Base-by-base conservation (phyloP, 768 basidiomycete genomes). In the Suillus luteus region DNA sequence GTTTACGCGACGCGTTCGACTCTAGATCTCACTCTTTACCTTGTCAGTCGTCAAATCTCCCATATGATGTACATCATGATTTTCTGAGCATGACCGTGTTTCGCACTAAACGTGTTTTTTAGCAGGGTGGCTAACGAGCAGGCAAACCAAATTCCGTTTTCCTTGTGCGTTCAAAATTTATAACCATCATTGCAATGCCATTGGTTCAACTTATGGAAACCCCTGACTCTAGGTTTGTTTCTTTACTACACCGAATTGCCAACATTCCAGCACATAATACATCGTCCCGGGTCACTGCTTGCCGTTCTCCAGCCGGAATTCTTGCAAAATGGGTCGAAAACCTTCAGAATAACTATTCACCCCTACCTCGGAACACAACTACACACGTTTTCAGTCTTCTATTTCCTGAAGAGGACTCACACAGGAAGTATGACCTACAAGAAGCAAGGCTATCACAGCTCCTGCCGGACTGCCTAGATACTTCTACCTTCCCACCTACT, bases 321-420 rank as follows among this genome's bases (percentile, higher is more conserved):
- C 79, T 84, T 49, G 66, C 66, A 2, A 76, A 71, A 55, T 89
- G 86, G 86, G 70, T 81, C 22, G 65, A 69, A 2, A 70, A 73
- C 14, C 74, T 89, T 38, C 80, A 73, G 62, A 66, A 55, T n/a
- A 67, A 72, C 17, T 85, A 81, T 69, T 70, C 75, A 14, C 84
- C 86, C 15, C 73, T 89, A 24, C 83, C 85, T 0, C 70, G 72
- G 0, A 81, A 83, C 5, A 87, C 86, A 0, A 85, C 87, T 10
- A 78, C 81, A 15, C 81, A 82, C 6, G 75, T 93, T 37, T 88
- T 96, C 69, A 84, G 86, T 8, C 75, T 95, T 5, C 77, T 96
- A n/a, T 96, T 95, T 70, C 94, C 95, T 0, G 88, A 95, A 65
- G 87, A 93, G 62, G 92, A 95, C 64, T 69, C 78, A 1, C 75